Percentiles rank a stretch among this genome's conserved stretches.
phyloP scores from a whole-genome alignment of 2,329 filamentous ascomycete genomes.

The Ophiocordyceps camponoti-saundersi region DNA sequence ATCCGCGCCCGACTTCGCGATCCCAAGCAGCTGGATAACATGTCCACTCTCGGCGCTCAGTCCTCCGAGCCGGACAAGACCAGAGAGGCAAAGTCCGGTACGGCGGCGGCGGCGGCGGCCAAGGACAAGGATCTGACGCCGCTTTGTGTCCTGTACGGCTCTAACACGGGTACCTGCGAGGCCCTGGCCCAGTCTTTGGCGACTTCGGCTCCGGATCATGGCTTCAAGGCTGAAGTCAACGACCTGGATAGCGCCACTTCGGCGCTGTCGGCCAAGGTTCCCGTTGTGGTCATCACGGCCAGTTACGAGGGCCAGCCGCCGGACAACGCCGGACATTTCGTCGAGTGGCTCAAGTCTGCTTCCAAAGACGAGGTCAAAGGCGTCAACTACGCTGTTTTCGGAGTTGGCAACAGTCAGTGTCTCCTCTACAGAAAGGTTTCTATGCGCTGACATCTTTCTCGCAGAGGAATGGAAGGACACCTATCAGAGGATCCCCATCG shows the following conservation, averaged over 20 bases:
- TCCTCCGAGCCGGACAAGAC: constrained; percentile 25
- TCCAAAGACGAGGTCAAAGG: constrained; percentile 34
- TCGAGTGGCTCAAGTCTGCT: constrained; percentile 42
- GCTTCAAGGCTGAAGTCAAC: constrained; percentile 38
- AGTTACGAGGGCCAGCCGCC: constrained; percentile 61
- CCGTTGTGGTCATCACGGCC: constrained; percentile 50
- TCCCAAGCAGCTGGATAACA: not conserved
- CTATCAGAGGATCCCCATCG: constrained; percentile 49
- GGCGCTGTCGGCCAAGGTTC: constrained; percentile 34
- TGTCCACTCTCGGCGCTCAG: constrained; percentile 10
- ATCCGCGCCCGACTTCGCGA: constrained; percentile 38
- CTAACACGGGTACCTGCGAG: constrained; percentile 61
- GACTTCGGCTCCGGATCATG: constrained; percentile 37
- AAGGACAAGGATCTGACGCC: constrained; percentile 14
- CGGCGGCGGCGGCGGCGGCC: constrained; percentile 1
- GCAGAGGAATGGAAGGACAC: constrained; percentile 37
- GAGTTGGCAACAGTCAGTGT: constrained; percentile 32
- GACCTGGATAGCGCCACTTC: constrained; percentile 38
- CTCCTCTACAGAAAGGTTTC: no score
- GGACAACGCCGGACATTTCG: constrained; percentile 54
- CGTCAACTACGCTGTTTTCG: constrained; percentile 52
- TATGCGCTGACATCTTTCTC: not conserved
- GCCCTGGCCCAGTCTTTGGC: constrained; percentile 47
- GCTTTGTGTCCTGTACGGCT: constrained; percentile 55
- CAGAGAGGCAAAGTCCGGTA: constrained; percentile 24